Conservation (phyloP, 2,329 filamentous ascomycete genomes). For the Pyrenophora teres region DNA sequence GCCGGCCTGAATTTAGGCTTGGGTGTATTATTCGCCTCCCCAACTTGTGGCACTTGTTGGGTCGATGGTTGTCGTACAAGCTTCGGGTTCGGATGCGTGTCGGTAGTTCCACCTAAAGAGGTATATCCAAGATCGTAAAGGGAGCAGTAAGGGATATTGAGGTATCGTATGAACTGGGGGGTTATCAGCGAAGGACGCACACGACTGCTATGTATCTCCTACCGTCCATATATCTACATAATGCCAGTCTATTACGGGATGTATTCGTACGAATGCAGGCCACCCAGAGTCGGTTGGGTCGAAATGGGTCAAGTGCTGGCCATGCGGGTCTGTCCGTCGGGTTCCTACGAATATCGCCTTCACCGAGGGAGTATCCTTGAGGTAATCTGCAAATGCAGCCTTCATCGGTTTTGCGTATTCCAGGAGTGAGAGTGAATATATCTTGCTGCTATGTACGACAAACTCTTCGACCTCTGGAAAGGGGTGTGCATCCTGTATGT, state of each 20-base stretch:
- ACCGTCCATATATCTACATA: conserved; percentile 94
- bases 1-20: conserved; percentile 45
- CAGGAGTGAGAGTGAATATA: conserved; percentile 76
- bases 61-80: conserved; percentile 37
- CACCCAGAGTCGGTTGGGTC: conserved; percentile 86
- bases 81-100: conserved; percentile 88
- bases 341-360: conserved; percentile 87
- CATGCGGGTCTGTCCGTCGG: conserved; percentile 88
- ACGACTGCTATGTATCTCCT: conserved; percentile 46
- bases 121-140: conserved; percentile 92
- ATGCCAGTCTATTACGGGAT: conserved; percentile 97
- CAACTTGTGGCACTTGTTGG: conserved; percentile 19
- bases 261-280: conserved; percentile 90
- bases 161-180: conserved; percentile 73
- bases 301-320: conserved; percentile 77
- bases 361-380: conserved; percentile 66
- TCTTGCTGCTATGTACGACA: conserved; percentile 66
- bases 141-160: conserved; percentile 80
- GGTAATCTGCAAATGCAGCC: conserved; percentile 76
- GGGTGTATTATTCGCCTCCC: conserved; percentile 17
- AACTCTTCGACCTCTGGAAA: conserved; percentile 88
- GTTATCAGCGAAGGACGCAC: not conserved
- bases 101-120: conserved; percentile 83
- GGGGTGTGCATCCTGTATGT: conserved; percentile 82
- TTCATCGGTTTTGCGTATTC: conserved; percentile 82